Evolutionary conservation across 768 basidiomycete genomes (phyloP).

Genomic region (Termitomyces sp.): DNA sequence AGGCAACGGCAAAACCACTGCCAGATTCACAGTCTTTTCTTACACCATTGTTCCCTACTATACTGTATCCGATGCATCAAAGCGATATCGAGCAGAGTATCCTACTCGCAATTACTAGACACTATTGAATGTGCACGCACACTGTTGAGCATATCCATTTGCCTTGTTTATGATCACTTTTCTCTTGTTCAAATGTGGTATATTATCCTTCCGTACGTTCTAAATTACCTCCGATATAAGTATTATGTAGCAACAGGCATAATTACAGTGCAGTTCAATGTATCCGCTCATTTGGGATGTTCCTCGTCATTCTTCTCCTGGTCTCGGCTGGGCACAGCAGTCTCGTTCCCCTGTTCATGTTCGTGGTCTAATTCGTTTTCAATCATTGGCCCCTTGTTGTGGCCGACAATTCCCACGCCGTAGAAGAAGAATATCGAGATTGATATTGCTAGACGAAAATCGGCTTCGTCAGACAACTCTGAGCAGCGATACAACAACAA

Average conservation of each 20-base stretch:
- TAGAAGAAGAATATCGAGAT: slow-evolving; percentile 17
- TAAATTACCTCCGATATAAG: not conserved
- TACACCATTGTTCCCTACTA: too few relatives aligned
- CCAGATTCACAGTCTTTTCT: too few relatives aligned
- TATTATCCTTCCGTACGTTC: not conserved
- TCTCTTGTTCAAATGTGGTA: not conserved
- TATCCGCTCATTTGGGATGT: not conserved
- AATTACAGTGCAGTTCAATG: not conserved
- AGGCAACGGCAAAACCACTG: too few relatives aligned
- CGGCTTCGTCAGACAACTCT: not conserved
- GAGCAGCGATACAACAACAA: not conserved
- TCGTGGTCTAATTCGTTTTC: not conserved
- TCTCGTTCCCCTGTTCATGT: not conserved
- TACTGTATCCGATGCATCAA: too few relatives aligned
- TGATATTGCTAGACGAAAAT: slow-evolving; percentile 11
- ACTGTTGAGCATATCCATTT: not conserved
- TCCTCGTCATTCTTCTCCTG: slow-evolving; percentile 1
- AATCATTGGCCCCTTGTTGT: slow-evolving; percentile 8
- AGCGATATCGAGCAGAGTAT: too few relatives aligned
- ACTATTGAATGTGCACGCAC: not conserved
- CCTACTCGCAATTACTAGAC: too few relatives aligned
- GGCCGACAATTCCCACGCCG: slow-evolving; percentile 20
- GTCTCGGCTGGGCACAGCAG: not conserved
- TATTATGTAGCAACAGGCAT: not conserved
- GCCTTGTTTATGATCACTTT: not conserved